These are phyloP conservation scores for Lasiosphaeria miniovina DNA, from an alignment of 495 filamentous ascomycete species.

Conservation along the genomic window DNA sequence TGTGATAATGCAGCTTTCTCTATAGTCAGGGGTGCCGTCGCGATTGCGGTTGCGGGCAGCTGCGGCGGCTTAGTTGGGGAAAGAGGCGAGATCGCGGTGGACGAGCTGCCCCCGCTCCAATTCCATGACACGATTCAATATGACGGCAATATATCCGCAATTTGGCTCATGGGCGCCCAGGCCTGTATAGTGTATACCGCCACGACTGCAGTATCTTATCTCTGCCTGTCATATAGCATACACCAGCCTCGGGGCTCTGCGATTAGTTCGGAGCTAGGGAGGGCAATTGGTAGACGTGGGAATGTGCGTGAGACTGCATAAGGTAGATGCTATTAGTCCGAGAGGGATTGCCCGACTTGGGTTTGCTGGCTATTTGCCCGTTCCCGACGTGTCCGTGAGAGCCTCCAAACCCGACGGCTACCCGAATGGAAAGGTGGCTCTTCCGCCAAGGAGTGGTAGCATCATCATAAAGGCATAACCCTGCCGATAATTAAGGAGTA, in stretches of 20 bases:
- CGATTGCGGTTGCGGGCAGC: neutral
- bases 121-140: constrained; percentile 12
- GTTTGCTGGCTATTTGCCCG: constrained; percentile 6
- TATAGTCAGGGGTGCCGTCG: neutral
- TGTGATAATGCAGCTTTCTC: too few relatives aligned
- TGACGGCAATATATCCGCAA: constrained; percentile 21
- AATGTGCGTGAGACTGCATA: too few relatives aligned
- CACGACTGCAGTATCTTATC: constrained; percentile 15
- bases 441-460: too few relatives aligned
- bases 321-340: too few relatives aligned
- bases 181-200: constrained; percentile 3
- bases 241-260: neutral
- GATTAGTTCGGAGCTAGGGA: neutral
- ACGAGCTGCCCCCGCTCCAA: constrained; percentile 11
- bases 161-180: constrained; percentile 13
- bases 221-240: constrained; percentile 8
- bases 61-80: constrained; percentile 10
- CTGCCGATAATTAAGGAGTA: too few relatives aligned
- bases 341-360: neutral
- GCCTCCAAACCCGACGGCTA: too few relatives aligned
- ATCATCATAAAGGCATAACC: too few relatives aligned
- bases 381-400: too few relatives aligned
- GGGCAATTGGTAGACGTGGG: too few relatives aligned
- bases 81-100: constrained; percentile 8
- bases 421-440: too few relatives aligned